phyloP scores from a whole-genome alignment of 345 rosid species.

The Reutealis trisperma region DNA sequence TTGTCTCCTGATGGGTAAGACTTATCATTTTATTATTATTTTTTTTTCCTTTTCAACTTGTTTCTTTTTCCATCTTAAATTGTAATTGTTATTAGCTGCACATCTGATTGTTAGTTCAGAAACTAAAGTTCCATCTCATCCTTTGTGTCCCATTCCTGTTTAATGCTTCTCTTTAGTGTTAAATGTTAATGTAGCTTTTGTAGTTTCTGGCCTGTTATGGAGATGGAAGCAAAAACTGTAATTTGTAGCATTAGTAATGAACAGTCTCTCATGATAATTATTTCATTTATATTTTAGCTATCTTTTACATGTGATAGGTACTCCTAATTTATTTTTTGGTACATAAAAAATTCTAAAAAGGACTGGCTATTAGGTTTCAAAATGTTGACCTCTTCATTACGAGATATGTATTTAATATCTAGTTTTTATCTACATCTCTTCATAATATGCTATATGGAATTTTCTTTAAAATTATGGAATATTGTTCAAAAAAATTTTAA shows the following conservation, averaged over 20 bases:
- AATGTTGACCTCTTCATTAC: no score
- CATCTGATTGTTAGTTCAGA: slow-evolving; percentile 12
- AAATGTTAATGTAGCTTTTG: no score
- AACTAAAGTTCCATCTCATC: slow-evolving; percentile 17
- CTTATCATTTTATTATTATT: not conserved
- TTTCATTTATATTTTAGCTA: not conserved
- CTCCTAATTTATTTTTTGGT: no score
- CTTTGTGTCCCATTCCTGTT: slow-evolving; percentile 1
- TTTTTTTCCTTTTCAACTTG: not conserved
- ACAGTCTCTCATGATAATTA: not conserved
- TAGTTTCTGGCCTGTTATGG: not conserved
- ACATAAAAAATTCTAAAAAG: no score
- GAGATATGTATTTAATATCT: no score
- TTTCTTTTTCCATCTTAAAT: slow-evolving; percentile 2
- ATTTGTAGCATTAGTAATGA: not conserved
- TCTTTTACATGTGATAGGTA: no score
- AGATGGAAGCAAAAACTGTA: slow-evolving; percentile 13
- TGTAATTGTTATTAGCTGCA: slow-evolving; percentile 27
- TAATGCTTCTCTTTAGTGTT: not conserved
- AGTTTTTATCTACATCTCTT: no score
- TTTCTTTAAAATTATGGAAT: no score
- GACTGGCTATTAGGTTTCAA: no score
- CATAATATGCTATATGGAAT: no score
- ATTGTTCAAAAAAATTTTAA: no score
- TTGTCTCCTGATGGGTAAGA: slow-evolving; percentile 44